These are phyloP conservation scores for Drechslerella stenobrocha DNA, from an alignment of 2,329 filamentous ascomycete genomes.

Conservation along the genomic window DNA sequence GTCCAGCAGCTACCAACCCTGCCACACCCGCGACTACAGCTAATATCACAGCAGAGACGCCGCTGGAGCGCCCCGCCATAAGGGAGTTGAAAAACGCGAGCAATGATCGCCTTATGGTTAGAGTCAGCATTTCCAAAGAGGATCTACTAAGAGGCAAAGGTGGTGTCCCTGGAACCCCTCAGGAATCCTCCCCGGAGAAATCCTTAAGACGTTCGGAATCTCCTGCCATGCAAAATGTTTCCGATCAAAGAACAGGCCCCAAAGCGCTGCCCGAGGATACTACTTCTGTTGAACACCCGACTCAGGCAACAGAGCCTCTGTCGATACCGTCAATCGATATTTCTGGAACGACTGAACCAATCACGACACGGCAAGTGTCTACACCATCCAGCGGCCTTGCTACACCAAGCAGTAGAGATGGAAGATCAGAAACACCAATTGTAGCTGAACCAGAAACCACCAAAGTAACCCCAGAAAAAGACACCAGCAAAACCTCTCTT, in stretches of 20 bases:
- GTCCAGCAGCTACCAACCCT: conserved; percentile 3
- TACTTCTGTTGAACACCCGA: conserved; percentile 8
- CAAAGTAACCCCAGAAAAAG: conserved; percentile 6
- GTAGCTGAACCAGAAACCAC: conserved; percentile 8
- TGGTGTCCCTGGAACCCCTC: conserved; percentile 5
- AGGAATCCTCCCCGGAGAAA: conserved; percentile 37
- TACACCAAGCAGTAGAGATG: conserved; percentile 4
- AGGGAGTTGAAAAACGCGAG: conserved; percentile 27
- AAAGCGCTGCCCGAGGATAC: conserved; percentile 2
- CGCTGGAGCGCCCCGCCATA: conserved; percentile 21
- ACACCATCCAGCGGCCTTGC: conserved; percentile 7
- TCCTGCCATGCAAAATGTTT: conserved; percentile 38
- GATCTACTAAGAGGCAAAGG: conserved; percentile 29
- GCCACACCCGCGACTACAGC: background rate
- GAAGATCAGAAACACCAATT: conserved; percentile 11
- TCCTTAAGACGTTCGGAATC: conserved; percentile 36
- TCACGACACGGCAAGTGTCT: conserved; percentile 1
- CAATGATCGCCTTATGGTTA: conserved; percentile 24
- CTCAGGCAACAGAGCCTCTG: conserved; percentile 5
- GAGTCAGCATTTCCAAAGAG: conserved; percentile 41
- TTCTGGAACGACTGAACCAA: conserved; percentile 20
- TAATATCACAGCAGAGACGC: background rate
- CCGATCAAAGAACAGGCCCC: conserved; percentile 17
- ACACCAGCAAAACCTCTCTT: conserved; percentile 28
- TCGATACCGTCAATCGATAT: conserved; percentile 42